Conservation (phyloP, 495 filamentous ascomycete genomes). For the Articulospora tetracladia region DNA sequence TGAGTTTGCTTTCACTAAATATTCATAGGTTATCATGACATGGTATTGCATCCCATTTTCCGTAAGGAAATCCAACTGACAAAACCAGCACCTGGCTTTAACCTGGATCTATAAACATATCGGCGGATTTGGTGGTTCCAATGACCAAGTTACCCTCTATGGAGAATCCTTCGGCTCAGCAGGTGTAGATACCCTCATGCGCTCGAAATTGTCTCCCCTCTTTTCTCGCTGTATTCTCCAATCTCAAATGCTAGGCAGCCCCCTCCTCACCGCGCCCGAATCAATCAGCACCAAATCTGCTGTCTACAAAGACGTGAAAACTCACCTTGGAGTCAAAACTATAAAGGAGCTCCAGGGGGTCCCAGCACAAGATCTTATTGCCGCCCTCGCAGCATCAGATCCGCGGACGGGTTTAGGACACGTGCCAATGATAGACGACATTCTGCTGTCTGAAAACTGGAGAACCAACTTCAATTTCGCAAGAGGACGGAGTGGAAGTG, state of each 20-base stretch:
- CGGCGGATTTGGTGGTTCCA: conserved; percentile 49
- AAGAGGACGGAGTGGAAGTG: background rate
- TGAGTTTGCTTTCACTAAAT: background rate
- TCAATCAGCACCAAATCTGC: background rate
- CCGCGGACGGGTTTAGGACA: background rate
- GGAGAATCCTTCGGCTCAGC: conserved; percentile 40
- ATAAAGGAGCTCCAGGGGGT: background rate
- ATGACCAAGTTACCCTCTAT: conserved; percentile 40
- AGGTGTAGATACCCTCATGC: background rate
- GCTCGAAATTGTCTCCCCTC: background rate
- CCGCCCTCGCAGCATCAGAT: background rate
- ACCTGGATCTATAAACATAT: conserved; percentile 47
- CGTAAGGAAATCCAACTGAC: background rate
- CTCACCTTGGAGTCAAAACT: background rate
- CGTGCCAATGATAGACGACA: background rate
- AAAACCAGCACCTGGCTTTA: conserved; percentile 44
- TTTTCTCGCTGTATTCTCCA: conserved; percentile 6
- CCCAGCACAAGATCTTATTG: background rate
- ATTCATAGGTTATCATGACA: background rate
- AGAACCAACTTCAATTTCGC: background rate
- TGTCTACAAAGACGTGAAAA: background rate
- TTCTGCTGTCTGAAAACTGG: conserved; percentile 3
- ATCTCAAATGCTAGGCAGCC: background rate
- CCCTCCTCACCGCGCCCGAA: conserved; percentile 1
- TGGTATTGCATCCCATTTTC: conserved; percentile 26